Evolutionary conservation across 1,284 basidiomycete species (phyloP).

Genomic region (Microbotryum scabiosae): DNA sequence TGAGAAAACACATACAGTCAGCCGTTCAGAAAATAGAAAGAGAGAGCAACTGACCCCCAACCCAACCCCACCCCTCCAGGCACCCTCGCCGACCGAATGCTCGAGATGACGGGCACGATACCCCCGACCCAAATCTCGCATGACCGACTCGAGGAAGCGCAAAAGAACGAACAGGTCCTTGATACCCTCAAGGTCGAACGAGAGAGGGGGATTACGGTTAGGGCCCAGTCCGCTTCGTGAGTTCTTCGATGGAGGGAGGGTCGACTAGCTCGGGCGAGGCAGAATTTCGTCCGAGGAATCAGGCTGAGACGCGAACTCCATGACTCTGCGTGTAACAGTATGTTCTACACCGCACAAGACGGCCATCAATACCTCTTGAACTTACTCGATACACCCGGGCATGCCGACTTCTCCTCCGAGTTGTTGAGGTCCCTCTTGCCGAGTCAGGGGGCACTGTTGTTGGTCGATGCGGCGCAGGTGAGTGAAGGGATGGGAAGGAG

Average conservation of each 20-base stretch:
- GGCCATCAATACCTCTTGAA: constrained; percentile 70
- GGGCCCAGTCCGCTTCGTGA: constrained; percentile 82
- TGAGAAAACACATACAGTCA: constrained; percentile 41
- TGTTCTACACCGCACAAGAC: constrained; percentile 53
- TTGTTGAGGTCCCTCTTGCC: constrained; percentile 86
- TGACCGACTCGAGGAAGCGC: constrained; percentile 47
- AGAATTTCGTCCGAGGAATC: constrained; percentile 6
- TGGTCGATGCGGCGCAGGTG: constrained; percentile 75
- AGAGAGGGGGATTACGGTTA: constrained; percentile 79
- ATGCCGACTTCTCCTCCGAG: constrained; percentile 96
- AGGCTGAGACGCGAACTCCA: neutral
- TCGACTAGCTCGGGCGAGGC: no score
- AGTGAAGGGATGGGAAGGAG: constrained; percentile 31
- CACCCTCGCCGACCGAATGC: constrained; percentile 70
- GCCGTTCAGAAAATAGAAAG: neutral
- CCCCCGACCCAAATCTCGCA: constrained; percentile 5
- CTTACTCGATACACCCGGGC: constrained; percentile 93
- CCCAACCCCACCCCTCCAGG: constrained; percentile 7
- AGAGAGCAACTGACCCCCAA: neutral
- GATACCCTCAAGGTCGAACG: constrained; percentile 95
- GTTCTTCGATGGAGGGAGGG: neutral
- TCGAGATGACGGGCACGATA: constrained; percentile 73
- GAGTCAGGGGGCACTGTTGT: constrained; percentile 83
- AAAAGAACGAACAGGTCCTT: constrained; percentile 76
- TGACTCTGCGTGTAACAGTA: constrained; percentile 36